Evolutionary conservation across 1,139 yeast genomes (phyloP), one percentile per base, ranked within the genome.

Genomic region (Kodamaea arcana): DNA sequence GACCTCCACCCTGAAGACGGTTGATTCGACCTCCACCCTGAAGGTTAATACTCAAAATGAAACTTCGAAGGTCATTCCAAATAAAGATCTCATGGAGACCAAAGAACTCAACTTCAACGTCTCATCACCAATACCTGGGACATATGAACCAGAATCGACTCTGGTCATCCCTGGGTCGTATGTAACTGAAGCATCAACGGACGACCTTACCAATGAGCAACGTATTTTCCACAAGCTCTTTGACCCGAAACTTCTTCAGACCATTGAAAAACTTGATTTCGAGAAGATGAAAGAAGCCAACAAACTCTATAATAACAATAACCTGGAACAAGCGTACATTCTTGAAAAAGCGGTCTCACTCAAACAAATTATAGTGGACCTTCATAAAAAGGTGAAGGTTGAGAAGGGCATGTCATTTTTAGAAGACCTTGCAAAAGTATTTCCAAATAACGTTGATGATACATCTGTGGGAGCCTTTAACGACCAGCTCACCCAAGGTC

Each of bases 231-330:
- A 54, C 28, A 56, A 55, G 36, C 41, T 60, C 17, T 50, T 60
- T 29, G 64, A 59, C 40, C 65, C 66, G 2, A 54, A 56, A 33
- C 45, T 61, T 22, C 50, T 57, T 31, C 60, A 57, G 37, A 63
- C 62, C 1, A 44, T 60, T 30, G 58, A 58, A 34, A 54, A 45
- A 25, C 40, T 58, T 33, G 61, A 59, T 42, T 47, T 57, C 30
- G 60, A 57, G 25, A 51, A 52, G 39, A 48, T 60, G 45, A 52
- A 55, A 42, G 54, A 51, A 26, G 50, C 48, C 8, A 43, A 54
- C 13, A 44, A 41, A 27, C 34, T 37, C 18, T 35, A 39, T 21
- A 36, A 36, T 15, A 40, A 35, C 24, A 49, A 46, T 17, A 48
- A 46, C 26, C 34, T 44, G 9, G 43, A 46, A 24, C 56, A 49